Evolutionary conservation across 2,329 filamentous ascomycete genomes (phyloP).

Genomic region (Colletotrichum cordylinicola): DNA sequence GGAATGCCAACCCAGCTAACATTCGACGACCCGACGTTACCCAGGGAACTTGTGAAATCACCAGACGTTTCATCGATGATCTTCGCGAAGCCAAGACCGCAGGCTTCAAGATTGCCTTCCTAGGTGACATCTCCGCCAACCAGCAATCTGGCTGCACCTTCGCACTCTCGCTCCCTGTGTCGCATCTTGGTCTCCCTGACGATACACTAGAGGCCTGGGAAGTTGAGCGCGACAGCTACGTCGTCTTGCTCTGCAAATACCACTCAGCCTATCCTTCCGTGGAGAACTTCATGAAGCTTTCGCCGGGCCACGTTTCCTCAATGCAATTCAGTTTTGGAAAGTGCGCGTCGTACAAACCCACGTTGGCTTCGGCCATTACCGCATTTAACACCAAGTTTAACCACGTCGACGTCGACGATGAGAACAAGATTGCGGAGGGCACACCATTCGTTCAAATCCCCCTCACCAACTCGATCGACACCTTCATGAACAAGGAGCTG

Average conservation of each 20-base stretch:
- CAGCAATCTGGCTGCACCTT: constrained; percentile 52
- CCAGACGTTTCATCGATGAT: constrained; percentile 55
- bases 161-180: constrained; percentile 72
- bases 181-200: constrained; percentile 74
- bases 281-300: constrained; percentile 55
- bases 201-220: constrained; percentile 82
- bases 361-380: constrained; percentile 54
- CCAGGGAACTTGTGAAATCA: constrained; percentile 21
- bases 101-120: constrained; percentile 74
- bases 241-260: constrained; percentile 76
- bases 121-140: constrained; percentile 50
- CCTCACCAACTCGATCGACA: constrained; percentile 74
- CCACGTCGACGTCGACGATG: neutral
- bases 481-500: constrained; percentile 71
- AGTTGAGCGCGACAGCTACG: constrained; percentile 68
- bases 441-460: constrained; percentile 61
- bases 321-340: constrained; percentile 71
- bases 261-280: constrained; percentile 65
- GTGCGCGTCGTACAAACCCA: constrained; percentile 76
- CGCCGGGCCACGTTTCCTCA: constrained; percentile 34
- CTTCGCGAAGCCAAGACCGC: constrained; percentile 64
- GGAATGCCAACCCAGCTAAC: constrained; percentile 25
- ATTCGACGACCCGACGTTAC: constrained; percentile 29
- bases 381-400: constrained; percentile 47
- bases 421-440: neutral